These are phyloP conservation scores for Plectranthus barbatus DNA, from an alignment of 257 asterid genomes.

Conservation along the genomic window DNA sequence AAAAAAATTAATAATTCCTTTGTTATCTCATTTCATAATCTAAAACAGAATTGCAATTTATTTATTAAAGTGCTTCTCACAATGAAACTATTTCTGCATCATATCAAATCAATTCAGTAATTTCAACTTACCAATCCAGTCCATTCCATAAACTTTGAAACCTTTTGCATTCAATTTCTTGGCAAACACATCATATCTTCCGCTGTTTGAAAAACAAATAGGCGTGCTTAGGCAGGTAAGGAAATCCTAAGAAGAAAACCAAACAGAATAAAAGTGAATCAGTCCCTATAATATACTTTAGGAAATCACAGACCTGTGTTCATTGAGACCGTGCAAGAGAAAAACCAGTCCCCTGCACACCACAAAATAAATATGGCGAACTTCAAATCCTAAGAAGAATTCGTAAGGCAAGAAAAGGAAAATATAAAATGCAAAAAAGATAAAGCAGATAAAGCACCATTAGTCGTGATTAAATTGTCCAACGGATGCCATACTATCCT, in stretches of 20 bases:
- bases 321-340: conserved; percentile 83
- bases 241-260: background rate
- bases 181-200: conserved; percentile 75
- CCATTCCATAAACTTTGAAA: conserved; percentile 88
- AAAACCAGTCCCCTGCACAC: conserved; percentile 71
- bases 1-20: background rate
- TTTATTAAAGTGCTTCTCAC: background rate
- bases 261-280: background rate
- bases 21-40: background rate
- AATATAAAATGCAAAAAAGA: background rate
- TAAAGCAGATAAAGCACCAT: background rate
- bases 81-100: background rate
- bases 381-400: background rate
- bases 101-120: background rate
- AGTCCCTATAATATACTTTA: background rate
- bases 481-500: background rate
- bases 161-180: conserved; percentile 80
- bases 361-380: conserved; percentile 8
- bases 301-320: conserved; percentile 63
- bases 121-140: conserved; percentile 84
- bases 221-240: background rate
- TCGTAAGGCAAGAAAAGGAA: background rate
- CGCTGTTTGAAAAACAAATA: conserved; percentile 36
- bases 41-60: background rate
- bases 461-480: too few relatives aligned